Conservation (phyloP, 805 yeast species). For the Nakazawaea ambrosiae region DNA sequence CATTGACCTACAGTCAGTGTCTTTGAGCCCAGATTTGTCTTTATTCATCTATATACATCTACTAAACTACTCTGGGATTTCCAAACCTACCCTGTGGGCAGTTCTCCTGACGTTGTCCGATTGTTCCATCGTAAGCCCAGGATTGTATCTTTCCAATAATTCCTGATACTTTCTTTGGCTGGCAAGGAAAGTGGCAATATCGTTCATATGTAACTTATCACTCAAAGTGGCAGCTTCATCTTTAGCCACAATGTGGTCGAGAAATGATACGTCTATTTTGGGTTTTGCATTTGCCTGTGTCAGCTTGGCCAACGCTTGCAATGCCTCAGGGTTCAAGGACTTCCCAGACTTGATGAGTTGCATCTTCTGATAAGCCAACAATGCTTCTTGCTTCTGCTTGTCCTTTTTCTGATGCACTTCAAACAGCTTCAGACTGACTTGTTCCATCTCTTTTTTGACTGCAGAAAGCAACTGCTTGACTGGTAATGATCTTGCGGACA, state of each 20-base stretch:
- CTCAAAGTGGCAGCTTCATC: constrained; percentile 17
- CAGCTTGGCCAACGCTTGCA: constrained; percentile 27
- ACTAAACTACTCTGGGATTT: constrained; percentile 39
- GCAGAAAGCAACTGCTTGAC: background rate
- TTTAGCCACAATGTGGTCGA: constrained; percentile 20
- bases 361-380: constrained; percentile 41
- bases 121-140: constrained; percentile 72
- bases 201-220: constrained; percentile 38
- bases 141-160: constrained; percentile 78
- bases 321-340: constrained; percentile 21
- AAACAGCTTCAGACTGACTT: constrained; percentile 28
- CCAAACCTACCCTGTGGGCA: constrained; percentile 85
- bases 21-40: too few species aligned
- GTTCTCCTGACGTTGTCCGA: constrained; percentile 72
- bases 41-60: background rate
- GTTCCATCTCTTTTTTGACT: constrained; percentile 33
- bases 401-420: constrained; percentile 32
- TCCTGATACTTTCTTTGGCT: constrained; percentile 75
- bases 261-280: constrained; percentile 17
- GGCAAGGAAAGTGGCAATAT: constrained; percentile 53
- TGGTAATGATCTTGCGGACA: constrained; percentile 1
- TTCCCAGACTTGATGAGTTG: constrained; percentile 35
- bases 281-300: constrained; percentile 24
- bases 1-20: too few species aligned
- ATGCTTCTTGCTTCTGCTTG: constrained; percentile 35